Percentiles rank a stretch among this genome's conserved stretches.
phyloP scores from a whole-genome alignment of 1,139 yeast genomes.

The Yamadazyma membranifaciens region DNA sequence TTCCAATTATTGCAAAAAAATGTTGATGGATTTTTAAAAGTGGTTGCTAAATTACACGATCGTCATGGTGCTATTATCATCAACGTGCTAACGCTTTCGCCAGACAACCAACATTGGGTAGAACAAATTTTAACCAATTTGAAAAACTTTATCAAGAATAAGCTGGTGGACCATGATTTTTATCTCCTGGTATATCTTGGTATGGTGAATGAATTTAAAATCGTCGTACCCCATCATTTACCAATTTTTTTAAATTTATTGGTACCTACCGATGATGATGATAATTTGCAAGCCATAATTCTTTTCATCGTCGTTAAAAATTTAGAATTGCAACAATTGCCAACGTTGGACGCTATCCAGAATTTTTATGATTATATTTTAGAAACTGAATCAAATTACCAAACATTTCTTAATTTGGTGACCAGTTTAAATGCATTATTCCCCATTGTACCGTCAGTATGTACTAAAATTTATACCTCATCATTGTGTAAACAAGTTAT shows the following conservation, averaged over 20 bases:
- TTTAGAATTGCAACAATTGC: conserved; percentile 18
- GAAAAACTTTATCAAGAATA: conserved; percentile 13
- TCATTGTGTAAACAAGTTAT: conserved; percentile 9
- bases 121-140: conserved; percentile 16
- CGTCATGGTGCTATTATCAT: conserved; percentile 15
- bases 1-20: conserved; percentile 21
- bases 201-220: conserved; percentile 20
- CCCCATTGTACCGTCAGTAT: conserved; percentile 14
- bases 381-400: conserved; percentile 15
- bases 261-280: conserved; percentile 15
- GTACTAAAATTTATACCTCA: conserved; percentile 14
- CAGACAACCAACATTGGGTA: conserved; percentile 7
- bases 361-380: conserved; percentile 24
- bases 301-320: conserved; percentile 26
- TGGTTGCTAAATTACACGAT: conserved; percentile 19
- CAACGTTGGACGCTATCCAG: conserved; percentile 19
- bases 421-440: conserved; percentile 12
- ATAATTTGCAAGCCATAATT: conserved; percentile 18
- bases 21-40: conserved; percentile 19
- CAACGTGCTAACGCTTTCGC: conserved; percentile 13
- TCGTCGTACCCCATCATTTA: conserved; percentile 23
- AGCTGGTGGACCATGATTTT: conserved; percentile 10
- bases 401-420: conserved; percentile 21
- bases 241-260: conserved; percentile 22
- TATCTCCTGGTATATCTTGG: conserved; percentile 20